phyloP scores from a whole-genome alignment of 768 basidiomycete species.

The Tulasnella sp. region DNA sequence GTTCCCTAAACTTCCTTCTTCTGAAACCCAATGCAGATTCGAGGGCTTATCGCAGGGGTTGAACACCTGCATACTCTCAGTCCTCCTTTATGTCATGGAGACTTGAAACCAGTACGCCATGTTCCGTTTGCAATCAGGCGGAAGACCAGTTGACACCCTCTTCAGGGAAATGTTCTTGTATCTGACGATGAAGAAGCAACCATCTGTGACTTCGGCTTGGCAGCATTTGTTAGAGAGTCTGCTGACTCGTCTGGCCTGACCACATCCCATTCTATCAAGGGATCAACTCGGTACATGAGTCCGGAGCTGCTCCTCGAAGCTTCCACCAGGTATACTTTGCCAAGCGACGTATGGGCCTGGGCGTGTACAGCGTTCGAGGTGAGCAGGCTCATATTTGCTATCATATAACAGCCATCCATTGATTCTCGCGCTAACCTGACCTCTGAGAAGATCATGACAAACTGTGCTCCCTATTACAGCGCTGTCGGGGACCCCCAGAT shows the following conservation, averaged over 20 bases:
- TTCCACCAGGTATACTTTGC: too few relatives aligned
- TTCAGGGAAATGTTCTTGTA: not conserved
- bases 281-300: not conserved
- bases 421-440: too few relatives aligned
- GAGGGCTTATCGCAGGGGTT: not conserved
- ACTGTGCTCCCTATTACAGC: too few relatives aligned
- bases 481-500: too few relatives aligned
- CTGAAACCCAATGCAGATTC: not conserved
- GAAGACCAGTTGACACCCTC: not conserved
- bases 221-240: not conserved
- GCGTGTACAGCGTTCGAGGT: too few relatives aligned
- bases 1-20: too few relatives aligned
- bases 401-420: too few relatives aligned
- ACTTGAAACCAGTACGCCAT: not conserved
- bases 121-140: not conserved
- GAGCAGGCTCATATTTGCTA: too few relatives aligned
- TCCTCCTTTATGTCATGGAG: not conserved
- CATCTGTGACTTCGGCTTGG: not conserved
- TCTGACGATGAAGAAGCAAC: not conserved
- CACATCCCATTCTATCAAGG: not conserved
- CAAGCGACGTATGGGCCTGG: too few relatives aligned
- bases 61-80: not conserved
- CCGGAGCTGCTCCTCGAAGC: not conserved
- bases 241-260: not conserved
- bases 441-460: too few relatives aligned